Evolutionary conservation across 2,329 filamentous ascomycete species (phyloP).

Genomic region (Cytospora chrysosperma): DNA sequence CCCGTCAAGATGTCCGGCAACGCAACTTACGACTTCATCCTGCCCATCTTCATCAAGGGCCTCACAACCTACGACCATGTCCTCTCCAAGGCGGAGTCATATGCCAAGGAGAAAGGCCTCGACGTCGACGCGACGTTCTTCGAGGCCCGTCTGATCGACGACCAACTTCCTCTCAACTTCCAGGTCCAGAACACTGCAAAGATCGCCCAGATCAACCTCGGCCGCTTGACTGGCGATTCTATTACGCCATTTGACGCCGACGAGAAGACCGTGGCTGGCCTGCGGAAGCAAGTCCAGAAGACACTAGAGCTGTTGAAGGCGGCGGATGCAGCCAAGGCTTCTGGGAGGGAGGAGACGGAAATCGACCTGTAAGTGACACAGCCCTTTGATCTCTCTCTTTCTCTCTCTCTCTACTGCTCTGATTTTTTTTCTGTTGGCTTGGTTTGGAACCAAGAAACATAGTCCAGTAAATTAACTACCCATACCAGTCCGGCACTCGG

Average conservation of each 20-base stretch:
- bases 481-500: slow-evolving; percentile 13
- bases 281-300: slow-evolving; percentile 23
- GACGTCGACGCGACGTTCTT: slow-evolving; percentile 30
- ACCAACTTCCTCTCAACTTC: slow-evolving; percentile 36
- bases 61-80: slow-evolving; percentile 34
- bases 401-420: rapidly evolving
- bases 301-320: slow-evolving; percentile 27
- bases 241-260: slow-evolving; percentile 28
- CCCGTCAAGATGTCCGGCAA: slow-evolving; percentile 28
- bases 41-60: slow-evolving; percentile 32
- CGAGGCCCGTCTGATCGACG: slow-evolving; percentile 33
- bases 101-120: slow-evolving; percentile 31
- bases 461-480: background rate
- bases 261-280: slow-evolving; percentile 22
- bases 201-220: slow-evolving; percentile 30
- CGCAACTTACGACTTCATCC: slow-evolving; percentile 30
- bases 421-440: too few relatives aligned
- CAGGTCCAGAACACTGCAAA: slow-evolving; percentile 35
- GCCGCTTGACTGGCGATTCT: slow-evolving; percentile 29
- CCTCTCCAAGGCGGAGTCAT: slow-evolving; percentile 30
- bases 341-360: slow-evolving; percentile 28
- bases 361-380: slow-evolving; percentile 32
- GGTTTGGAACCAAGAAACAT: background rate
- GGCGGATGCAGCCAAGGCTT: slow-evolving; percentile 29
- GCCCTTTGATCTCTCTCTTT: background rate